Evolutionary conservation across 306 rosid genomes (phyloP).

Genomic region (Dryas alaskensis): DNA sequence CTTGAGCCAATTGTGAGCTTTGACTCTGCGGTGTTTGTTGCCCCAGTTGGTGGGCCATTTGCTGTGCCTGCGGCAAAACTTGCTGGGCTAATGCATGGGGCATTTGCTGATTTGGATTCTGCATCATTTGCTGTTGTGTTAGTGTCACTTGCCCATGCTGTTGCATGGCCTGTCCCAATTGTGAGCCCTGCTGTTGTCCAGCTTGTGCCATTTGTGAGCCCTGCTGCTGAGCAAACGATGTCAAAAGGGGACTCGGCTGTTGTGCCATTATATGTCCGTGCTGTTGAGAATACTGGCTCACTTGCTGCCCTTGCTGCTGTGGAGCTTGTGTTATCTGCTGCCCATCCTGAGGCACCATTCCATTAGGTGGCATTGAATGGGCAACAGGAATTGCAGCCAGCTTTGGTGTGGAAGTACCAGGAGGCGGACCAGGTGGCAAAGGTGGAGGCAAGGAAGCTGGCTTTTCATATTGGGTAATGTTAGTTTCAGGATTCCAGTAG

Average conservation of each 20-base stretch:
- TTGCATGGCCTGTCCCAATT: constrained; percentile 40
- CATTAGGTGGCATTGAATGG: constrained; percentile 41
- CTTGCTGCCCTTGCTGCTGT: constrained; percentile 56
- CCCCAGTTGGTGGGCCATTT: constrained; percentile 48
- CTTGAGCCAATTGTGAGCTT: constrained; percentile 48
- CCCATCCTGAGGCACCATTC: constrained; percentile 47
- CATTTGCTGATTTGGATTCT: constrained; percentile 51
- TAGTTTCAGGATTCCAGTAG: constrained; percentile 97
- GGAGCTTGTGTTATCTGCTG: constrained; percentile 51
- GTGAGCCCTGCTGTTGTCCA: constrained; percentile 53
- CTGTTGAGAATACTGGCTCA: constrained; percentile 44
- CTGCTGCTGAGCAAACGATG: constrained; percentile 45
- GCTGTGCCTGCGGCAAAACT: constrained; percentile 46
- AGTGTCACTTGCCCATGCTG: constrained; percentile 41
- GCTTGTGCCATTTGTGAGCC: constrained; percentile 47
- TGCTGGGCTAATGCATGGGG: constrained; percentile 27
- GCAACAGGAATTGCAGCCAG: constrained; percentile 57
- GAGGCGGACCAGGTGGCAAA: constrained; percentile 43
- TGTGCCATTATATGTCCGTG: constrained; percentile 55
- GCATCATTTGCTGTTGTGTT: constrained; percentile 49
- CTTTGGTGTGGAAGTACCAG: constrained; percentile 43
- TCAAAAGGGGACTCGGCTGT: constrained; percentile 43
- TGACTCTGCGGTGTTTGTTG: constrained; percentile 60
- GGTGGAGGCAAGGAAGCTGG: constrained; percentile 56
- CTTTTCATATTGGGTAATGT: constrained; percentile 84